Percentiles rank a stretch among this genome's conserved stretches.
phyloP scores from a whole-genome alignment of 441 rosid species.

The Gossypium davidsonii region DNA sequence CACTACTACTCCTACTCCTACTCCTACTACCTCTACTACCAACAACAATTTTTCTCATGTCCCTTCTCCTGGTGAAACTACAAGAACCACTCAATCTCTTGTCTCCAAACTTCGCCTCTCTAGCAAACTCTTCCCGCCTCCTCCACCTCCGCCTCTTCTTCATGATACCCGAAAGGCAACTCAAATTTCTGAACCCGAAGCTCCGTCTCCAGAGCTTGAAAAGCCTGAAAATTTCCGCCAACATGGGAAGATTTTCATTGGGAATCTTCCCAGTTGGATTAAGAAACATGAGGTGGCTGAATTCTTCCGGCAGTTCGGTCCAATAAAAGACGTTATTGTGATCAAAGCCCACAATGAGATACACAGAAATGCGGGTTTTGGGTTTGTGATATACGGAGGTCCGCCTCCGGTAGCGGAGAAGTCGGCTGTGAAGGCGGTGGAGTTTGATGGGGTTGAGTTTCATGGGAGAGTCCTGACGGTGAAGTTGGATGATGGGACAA shows the following conservation, averaged over 20 bases:
- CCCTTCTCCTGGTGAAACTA: neutral
- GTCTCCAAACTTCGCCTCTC: constrained; percentile 70
- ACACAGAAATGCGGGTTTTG: constrained; percentile 80
- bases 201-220: constrained; percentile 11
- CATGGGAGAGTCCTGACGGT: constrained; percentile 86
- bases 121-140: constrained; percentile 68
- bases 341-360: constrained; percentile 61
- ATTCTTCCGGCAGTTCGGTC: constrained; percentile 83
- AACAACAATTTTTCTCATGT: neutral
- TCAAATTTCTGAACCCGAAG: constrained; percentile 15
- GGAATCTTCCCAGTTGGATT: constrained; percentile 82
- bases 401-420: constrained; percentile 32
- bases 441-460: constrained; percentile 83
- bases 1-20: neutral
- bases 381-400: constrained; percentile 64
- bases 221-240: constrained; percentile 44
- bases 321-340: constrained; percentile 57
- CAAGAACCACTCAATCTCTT: constrained; percentile 25
- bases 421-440: constrained; percentile 75
- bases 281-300: constrained; percentile 63
- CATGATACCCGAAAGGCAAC: constrained; percentile 16
- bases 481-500: constrained; percentile 80
- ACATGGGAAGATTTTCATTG: constrained; percentile 75
- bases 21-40: neutral
- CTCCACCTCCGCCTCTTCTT: constrained; percentile 31